A percentile compares a stretch with the other conserved stretches of the same genome.
These are phyloP conservation scores for Acarospora socialis DNA, from an alignment of 2,329 filamentous ascomycete species.

Conservation along the genomic window DNA sequence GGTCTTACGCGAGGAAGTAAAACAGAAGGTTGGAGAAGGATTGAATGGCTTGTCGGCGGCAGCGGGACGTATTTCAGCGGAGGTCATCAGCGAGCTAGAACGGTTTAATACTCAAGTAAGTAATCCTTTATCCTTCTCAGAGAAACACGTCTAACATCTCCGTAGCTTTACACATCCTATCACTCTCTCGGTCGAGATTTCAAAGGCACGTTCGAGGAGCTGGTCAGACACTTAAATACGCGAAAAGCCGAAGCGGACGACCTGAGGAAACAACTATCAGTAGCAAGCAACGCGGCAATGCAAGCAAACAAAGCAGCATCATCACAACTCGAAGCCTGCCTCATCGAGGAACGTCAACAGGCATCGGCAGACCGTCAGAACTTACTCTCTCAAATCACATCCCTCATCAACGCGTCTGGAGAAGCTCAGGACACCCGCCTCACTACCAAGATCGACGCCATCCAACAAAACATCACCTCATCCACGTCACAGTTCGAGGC, in stretches of 20 bases:
- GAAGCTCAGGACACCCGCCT: constrained; percentile 61
- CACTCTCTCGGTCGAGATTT: constrained; percentile 72
- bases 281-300: constrained; percentile 53
- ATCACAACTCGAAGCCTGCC: constrained; percentile 48
- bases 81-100: constrained; percentile 72
- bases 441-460: constrained; percentile 43
- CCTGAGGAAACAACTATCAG: constrained; percentile 56
- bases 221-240: constrained; percentile 57
- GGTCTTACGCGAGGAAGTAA: constrained; percentile 74
- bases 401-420: constrained; percentile 60
- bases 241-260: constrained; percentile 65
- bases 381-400: constrained; percentile 61
- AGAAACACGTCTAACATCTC: constrained; percentile 11
- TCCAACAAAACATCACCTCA: constrained; percentile 51
- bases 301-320: constrained; percentile 55
- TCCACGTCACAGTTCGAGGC: constrained; percentile 52
- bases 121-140: not conserved
- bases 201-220: constrained; percentile 68
- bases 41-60: constrained; percentile 69
- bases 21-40: constrained; percentile 70
- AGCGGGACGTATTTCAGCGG: constrained; percentile 76
- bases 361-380: constrained; percentile 59
- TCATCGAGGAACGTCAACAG: constrained; percentile 63
- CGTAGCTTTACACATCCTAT: constrained; percentile 68
- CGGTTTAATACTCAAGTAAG: constrained; percentile 60